Percentiles rank a stretch among this genome's conserved stretches.
Evolutionary conservation across 495 filamentous ascomycete genomes (phyloP).

Genomic region (Chaetomidium leptoderma): DNA sequence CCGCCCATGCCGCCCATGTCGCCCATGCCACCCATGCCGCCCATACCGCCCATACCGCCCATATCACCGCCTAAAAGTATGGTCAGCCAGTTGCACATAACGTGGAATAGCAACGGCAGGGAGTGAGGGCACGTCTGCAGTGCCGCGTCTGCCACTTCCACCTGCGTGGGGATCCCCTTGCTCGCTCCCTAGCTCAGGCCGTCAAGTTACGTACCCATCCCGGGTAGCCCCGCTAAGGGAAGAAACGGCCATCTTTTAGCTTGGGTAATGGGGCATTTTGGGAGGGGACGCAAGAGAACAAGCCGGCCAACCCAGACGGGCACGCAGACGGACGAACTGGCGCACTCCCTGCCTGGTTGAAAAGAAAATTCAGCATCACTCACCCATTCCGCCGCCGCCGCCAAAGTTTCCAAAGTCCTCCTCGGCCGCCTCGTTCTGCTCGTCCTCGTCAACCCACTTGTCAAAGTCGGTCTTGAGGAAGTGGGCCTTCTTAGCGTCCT

Average conservation of each 20-base stretch:
- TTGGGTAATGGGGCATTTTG: not conserved
- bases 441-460: slow-evolving; percentile 99
- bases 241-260: slow-evolving; percentile 5
- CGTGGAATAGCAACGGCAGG: not conserved
- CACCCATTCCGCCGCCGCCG: slow-evolving; percentile 37
- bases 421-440: slow-evolving; percentile 83
- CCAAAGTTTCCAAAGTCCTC: slow-evolving; percentile 77
- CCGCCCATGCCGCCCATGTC: slow-evolving; percentile 59
- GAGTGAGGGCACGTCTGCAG: not conserved
- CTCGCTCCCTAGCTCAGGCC: not conserved
- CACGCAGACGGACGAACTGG: too few species aligned
- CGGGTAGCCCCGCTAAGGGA: slow-evolving; percentile 42
- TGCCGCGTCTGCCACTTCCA: not conserved
- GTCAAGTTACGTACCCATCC: slow-evolving; percentile 45
- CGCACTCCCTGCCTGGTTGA: not conserved
- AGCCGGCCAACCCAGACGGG: not conserved
- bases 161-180: not conserved
- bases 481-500: slow-evolving; percentile 82
- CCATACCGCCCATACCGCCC: slow-evolving; percentile 60
- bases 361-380: slow-evolving; percentile 22
- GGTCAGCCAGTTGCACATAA: slow-evolving; percentile 9
- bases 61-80: slow-evolving; percentile 39
- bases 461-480: slow-evolving; percentile 99
- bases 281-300: not conserved
- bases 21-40: slow-evolving; percentile 72